Evolutionary conservation across 164 flowering plant species (phyloP), one percentile per base, ranked within the genome.

Genomic region (Vitis riparia): DNA sequence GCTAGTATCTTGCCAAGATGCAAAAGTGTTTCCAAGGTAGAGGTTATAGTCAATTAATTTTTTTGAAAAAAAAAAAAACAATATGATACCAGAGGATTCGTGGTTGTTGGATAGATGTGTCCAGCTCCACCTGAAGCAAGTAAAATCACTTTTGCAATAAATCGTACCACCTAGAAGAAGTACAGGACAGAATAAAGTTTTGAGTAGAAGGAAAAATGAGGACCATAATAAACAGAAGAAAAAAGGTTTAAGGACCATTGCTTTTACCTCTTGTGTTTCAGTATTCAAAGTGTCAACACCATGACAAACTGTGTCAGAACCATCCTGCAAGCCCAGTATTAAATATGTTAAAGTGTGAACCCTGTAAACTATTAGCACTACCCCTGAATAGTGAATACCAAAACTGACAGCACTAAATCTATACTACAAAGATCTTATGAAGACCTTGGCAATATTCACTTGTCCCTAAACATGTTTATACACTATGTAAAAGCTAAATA

Each of bases 41-140:
- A 37, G 44, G 44, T 37, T 0, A 5, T 37, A 37, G 44, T 37
- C 44, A 37, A 37, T 37, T 37, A 37, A 3, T 37, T 6, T 37
- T 6, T 2, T 37, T 37, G 2, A 37, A 37, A 37, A 19, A 59
- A 8, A 49, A 67, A 32, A 56, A 55, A 19, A 51, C 10, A 53
- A 30, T 32, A 17, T 11, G 61, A 23, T 89, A 93, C 98, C 88
- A 70, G 90, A 69, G 99, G 99, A 82, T 95, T 95, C 64, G 99
- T 95, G 51, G 99, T 95, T 51, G 88, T 79, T 9, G 99, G 99
- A 79, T 95, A 95, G 57, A 95, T 86, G 80, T 95, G 99, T 57
- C 98, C 99, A 29, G 94, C 98, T 59, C 99, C 99, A 68, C 99
- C 98, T 2, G 99, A 95, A 53, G 98, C 98, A 66, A 95, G 94